Conservation (phyloP, 2,329 filamentous ascomycete genomes). For the Epicoccum nigrum region DNA sequence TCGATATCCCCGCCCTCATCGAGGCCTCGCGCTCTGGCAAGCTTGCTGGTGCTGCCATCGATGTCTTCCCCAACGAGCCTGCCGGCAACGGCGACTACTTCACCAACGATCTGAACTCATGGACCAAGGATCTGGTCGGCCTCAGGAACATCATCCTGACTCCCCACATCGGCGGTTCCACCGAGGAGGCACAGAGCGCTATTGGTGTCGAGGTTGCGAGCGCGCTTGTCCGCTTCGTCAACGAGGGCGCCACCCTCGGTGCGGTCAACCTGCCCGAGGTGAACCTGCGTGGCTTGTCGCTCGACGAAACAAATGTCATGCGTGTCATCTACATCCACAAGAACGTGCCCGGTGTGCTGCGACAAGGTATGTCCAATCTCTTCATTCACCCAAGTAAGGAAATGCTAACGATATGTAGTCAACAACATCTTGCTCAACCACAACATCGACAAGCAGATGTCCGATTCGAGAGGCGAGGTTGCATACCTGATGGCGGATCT, state of each 20-base stretch:
- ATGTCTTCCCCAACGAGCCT: constrained; percentile 94
- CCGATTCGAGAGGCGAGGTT: constrained; percentile 89
- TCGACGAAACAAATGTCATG: constrained; percentile 87
- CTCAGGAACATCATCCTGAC: constrained; percentile 94
- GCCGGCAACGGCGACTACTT: constrained; percentile 96
- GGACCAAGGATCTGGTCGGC: constrained; percentile 82
- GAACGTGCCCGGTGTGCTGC: constrained; percentile 93
- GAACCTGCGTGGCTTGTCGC: constrained; percentile 83
- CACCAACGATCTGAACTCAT: constrained; percentile 78
- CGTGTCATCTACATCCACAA: constrained; percentile 96
- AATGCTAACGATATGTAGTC: constrained; percentile 59
- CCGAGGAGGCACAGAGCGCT: constrained; percentile 94
- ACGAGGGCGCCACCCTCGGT: constrained; percentile 87
- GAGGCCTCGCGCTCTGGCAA: constrained; percentile 85
- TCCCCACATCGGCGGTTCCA: constrained; percentile 96
- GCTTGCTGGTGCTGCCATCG: constrained; percentile 90
- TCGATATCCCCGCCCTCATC: constrained; percentile 91
- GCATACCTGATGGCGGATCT: constrained; percentile 99
- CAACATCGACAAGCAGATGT: constrained; percentile 99
- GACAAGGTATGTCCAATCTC: constrained; percentile 64
- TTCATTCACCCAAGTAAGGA: background rate
- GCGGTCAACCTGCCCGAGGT: constrained; percentile 98
- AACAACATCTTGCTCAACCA: constrained; percentile 94
- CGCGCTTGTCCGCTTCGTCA: constrained; percentile 90
- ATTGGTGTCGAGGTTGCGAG: constrained; percentile 94